Base-by-base conservation (phyloP, 2,329 filamentous ascomycete species). In the Clathrospora elynae region DNA sequence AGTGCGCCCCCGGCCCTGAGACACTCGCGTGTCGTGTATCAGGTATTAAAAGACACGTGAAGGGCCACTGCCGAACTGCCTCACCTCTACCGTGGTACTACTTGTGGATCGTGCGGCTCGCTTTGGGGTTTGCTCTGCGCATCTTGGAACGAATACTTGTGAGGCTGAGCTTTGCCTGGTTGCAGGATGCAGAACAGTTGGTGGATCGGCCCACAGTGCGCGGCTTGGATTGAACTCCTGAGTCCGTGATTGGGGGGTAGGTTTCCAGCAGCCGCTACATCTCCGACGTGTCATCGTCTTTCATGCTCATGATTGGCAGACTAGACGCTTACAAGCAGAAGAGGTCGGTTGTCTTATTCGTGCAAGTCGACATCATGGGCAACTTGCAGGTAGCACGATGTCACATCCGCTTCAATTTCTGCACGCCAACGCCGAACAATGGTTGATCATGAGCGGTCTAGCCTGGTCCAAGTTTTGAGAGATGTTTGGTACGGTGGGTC, bases 221-320 rank as follows among this genome's bases (percentile, higher is more conserved):
- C 35, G 55, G 52, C 55, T 62, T 64, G 56, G 54, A 30, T 39
- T 31, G 25, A 41, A 28, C 25, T 35, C 42, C 51, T 41, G 38
- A 51, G 25, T 46, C 50, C 45, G 37, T 41, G 42, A 26, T 25
- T 13, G 17, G 5, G n/a, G n/a, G n/a, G n/a, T n/a, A n/a, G n/a
- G n/a, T n/a, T n/a, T n/a, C n/a, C n/a, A 44, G 35, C 39, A 39
- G 42, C 19, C 14, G 31, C 35, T 36, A 46, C 34, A 55, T 54
- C 55, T 52, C 59, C 61, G 39, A 59, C 56, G 49, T 59, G 54
- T 51, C 57, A 57, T 54, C 44, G 52, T 23, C 34, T 33, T 16
- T 9, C 13, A 29, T 19, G 18, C 25, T 33, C 32, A 20, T 55
- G 34, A 63, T 62, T 64, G 61, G 58, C 9, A 30, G 12, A n/a